Evolutionary conservation across 1,284 basidiomycete species (phyloP), one percentile per base, ranked within the genome.

Genomic region (Apiotrichum sp.): DNA sequence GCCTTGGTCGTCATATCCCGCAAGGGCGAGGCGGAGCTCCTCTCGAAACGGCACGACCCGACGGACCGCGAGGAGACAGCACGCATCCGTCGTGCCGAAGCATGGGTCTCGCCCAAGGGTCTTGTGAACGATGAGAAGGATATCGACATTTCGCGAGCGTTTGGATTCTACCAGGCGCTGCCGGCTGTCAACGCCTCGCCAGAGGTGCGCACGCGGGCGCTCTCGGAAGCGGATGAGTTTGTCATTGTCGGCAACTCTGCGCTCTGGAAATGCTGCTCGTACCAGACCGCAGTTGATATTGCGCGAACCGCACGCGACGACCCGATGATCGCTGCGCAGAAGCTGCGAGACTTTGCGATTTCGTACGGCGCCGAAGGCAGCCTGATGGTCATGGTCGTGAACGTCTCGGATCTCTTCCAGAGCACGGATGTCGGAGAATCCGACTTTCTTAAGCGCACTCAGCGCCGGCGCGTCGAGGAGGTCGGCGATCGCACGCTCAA

Each of bases 301-400:
- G 95, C 93, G 1, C 84, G 95, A 31, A 85, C 85, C 8, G 89
- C 91, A 70, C 78, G 84, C 34, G 82, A 83, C 14, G 90, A 98
- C 71, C 92, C 93, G 0, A 97, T 97, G 92, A 86, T 93, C 66
- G 95, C 96, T 3, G 91, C 95, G 0, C 93, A 97, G 78, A 98
- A 97, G 79, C 78, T 99, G 52, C 83, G 96, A 53, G 96, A 99
- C 75, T 89, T 97, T 65, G 93, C 96, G 9, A 89, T 99, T 69
- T 92, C 90, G 66, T 98, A 98, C 75, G 96, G 96, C 11, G 93
- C 93, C 8, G 86, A 91, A 62, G 89, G 90, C 13, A 91, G 87
- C 60, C 87, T 89, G 57, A 96, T 98, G 92, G 93, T 98, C 76
- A 98, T 98, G 95, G 92, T 98, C 39, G 84, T 98, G 63, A 85